Evolutionary conservation across 2,329 filamentous ascomycete species (phyloP).

Genomic region (Parastagonospora nodorum): DNA sequence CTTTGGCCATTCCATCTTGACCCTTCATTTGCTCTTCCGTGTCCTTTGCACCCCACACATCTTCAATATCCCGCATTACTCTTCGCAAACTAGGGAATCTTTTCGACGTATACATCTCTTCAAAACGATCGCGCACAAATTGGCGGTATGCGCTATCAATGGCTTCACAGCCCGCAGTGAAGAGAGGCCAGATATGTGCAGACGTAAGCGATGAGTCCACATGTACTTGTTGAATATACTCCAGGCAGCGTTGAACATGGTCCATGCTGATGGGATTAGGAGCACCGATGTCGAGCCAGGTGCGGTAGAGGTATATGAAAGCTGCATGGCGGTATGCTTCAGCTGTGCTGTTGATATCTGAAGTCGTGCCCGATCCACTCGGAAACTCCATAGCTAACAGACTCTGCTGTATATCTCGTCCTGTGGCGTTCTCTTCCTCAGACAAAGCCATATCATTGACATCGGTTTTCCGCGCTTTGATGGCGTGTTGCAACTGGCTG

Average conservation of each 20-base stretch:
- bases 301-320: slow-evolving; percentile 42
- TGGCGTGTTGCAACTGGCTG: slow-evolving; percentile 29
- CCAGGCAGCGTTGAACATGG: slow-evolving; percentile 32
- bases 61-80: slow-evolving; percentile 35
- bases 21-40: slow-evolving; percentile 26
- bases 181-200: slow-evolving; percentile 40
- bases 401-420: slow-evolving; percentile 22
- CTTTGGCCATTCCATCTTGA: slow-evolving; percentile 29
- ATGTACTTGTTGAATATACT: slow-evolving; percentile 18
- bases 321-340: slow-evolving; percentile 39
- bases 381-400: slow-evolving; percentile 23
- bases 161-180: slow-evolving; percentile 38
- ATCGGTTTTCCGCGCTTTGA: slow-evolving; percentile 15
- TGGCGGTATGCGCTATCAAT: slow-evolving; percentile 23
- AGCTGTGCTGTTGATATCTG: slow-evolving; percentile 29
- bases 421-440: slow-evolving; percentile 23
- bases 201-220: slow-evolving; percentile 30
- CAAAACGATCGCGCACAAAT: slow-evolving; percentile 33
- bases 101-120: slow-evolving; percentile 27
- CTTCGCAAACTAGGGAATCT: slow-evolving; percentile 31
- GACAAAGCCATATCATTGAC: slow-evolving; percentile 10
- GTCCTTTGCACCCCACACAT: slow-evolving; percentile 38
- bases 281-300: slow-evolving; percentile 37
- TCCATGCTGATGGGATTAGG: slow-evolving; percentile 36
- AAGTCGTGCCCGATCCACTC: background rate